Conservation (phyloP, 345 rosid species). For the Populus davidiana region DNA sequence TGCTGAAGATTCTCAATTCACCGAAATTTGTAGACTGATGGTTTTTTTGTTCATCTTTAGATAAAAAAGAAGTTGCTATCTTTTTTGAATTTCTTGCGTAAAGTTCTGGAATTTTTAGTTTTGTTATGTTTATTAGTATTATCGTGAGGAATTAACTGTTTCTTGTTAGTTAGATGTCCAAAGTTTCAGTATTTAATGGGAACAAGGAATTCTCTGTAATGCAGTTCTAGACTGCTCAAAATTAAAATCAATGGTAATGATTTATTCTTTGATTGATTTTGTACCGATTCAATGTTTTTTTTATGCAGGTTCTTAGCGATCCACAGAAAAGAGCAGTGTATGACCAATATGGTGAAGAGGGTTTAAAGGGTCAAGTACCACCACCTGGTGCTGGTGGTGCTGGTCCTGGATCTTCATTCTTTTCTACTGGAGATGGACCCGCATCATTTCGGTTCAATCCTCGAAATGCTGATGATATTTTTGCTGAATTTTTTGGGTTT, state of each 20-base stretch:
- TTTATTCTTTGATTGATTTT: background rate
- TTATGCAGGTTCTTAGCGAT: constrained; percentile 26
- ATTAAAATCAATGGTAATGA: no score
- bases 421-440: constrained; percentile 21
- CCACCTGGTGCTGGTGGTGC: constrained; percentile 17
- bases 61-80: background rate
- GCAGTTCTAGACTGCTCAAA: background rate
- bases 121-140: no score
- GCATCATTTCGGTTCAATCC: constrained; percentile 16
- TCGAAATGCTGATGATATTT: constrained; percentile 25
- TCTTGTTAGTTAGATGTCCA: no score
- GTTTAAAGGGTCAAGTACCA: constrained; percentile 25
- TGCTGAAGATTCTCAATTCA: no score
- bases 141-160: no score
- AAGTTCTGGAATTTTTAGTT: background rate
- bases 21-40: no score
- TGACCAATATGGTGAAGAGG: constrained; percentile 33
- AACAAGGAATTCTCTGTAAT: background rate
- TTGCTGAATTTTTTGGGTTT: constrained; percentile 20
- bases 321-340: constrained; percentile 26
- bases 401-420: constrained; percentile 10
- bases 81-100: background rate
- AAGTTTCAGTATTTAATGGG: background rate
- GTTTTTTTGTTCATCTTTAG: background rate
- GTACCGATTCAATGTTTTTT: background rate